These are phyloP conservation scores for Neocatenulostroma microsporum DNA, from an alignment of 2,329 filamentous ascomycete genomes.

Conservation along the genomic window DNA sequence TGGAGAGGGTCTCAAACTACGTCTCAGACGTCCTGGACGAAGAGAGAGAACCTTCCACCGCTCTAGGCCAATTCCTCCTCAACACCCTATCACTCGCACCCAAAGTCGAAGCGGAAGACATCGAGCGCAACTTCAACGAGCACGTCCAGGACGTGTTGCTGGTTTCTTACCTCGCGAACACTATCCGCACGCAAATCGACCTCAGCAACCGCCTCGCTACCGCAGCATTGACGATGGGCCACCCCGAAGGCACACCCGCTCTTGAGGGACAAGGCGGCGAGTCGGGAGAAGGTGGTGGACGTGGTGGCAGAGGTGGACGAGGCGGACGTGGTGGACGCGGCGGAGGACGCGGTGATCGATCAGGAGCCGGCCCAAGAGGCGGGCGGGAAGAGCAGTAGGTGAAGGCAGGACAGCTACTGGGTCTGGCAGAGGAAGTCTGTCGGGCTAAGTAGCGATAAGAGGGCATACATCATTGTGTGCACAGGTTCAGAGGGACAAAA, in stretches of 20 bases:
- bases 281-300: slow-evolving; percentile 10
- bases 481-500: too few species aligned
- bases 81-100: slow-evolving; percentile 87
- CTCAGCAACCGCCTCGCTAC: slow-evolving; percentile 88
- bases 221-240: slow-evolving; percentile 45
- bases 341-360: slow-evolving; percentile 14
- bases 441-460: too few species aligned
- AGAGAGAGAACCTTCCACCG: slow-evolving; percentile 79
- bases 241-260: too few species aligned
- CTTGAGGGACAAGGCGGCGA: too few species aligned
- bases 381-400: slow-evolving; percentile 26
- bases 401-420: too few species aligned
- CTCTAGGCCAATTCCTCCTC: slow-evolving; percentile 89
- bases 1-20: slow-evolving; percentile 86
- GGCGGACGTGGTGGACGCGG: slow-evolving; percentile 13
- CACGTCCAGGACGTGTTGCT: slow-evolving; percentile 98
- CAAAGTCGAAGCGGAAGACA: slow-evolving; percentile 83
- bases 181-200: slow-evolving; percentile 97
- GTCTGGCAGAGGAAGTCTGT: too few species aligned
- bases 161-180: slow-evolving; percentile 97
- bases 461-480: too few species aligned
- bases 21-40: slow-evolving; percentile 92
- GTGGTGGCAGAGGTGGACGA: slow-evolving; percentile 12
- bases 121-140: slow-evolving; percentile 99
- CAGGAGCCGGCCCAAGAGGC: slow-evolving; percentile 25